phyloP scores from a whole-genome alignment of 257 asterid species.

The Primulina tabacum region DNA sequence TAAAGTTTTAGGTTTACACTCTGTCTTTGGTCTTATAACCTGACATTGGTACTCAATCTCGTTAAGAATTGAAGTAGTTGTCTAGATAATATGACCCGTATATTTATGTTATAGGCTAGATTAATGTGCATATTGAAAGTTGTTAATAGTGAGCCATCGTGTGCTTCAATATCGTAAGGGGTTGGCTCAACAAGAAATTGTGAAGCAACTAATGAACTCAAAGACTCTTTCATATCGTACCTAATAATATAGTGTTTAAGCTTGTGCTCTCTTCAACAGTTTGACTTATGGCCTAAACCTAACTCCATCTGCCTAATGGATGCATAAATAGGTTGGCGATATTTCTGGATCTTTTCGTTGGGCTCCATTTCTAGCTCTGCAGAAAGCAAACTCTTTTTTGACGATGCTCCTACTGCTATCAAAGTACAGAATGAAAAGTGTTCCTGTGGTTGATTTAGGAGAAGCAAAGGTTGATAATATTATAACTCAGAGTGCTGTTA shows the following conservation, averaged over 20 bases:
- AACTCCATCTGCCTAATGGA: conserved; percentile 2
- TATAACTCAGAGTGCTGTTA: conserved; percentile 91
- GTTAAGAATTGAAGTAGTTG: background rate
- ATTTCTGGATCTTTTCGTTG: conserved; percentile 95
- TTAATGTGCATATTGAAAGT: background rate
- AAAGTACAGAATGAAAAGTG: conserved; percentile 90
- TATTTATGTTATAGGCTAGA: background rate
- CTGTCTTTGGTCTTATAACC: background rate
- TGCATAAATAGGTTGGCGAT: conserved; percentile 70
- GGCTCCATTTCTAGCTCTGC: conserved; percentile 99
- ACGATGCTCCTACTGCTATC: conserved; percentile 95
- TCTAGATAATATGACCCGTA: background rate
- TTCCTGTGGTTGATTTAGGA: conserved; percentile 89
- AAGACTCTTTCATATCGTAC: background rate
- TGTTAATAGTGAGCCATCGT: background rate
- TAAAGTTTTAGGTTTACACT: background rate
- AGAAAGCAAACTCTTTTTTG: conserved; percentile 81
- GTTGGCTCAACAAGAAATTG: background rate
- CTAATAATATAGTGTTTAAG: background rate
- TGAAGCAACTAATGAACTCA: background rate
- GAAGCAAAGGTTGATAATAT: conserved; percentile 74
- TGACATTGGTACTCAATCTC: background rate
- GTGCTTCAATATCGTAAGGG: background rate
- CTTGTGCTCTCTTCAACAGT: background rate
- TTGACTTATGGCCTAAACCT: background rate